Evolutionary conservation across 2,329 filamentous ascomycete species (phyloP), one percentile per base, ranked within the genome.

Genomic region (Phialemonium atrogriseum): DNA sequence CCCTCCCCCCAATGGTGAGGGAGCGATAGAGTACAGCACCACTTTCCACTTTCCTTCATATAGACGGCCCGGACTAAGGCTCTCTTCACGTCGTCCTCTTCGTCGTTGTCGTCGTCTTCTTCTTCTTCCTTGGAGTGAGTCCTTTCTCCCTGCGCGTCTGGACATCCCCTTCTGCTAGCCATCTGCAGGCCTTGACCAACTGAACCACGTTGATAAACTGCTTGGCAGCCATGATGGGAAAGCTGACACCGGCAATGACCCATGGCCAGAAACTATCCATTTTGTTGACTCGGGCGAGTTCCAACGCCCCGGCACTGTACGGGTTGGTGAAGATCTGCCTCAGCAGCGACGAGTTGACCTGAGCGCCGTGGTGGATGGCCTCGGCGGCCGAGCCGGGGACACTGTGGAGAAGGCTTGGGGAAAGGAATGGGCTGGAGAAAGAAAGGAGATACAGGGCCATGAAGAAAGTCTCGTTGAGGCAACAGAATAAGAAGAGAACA

Each of bases 371-470:
- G 48, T 80, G 64, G 42, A 76, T 72, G 27, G 62, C 61, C 19
- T 56, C 61, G 32, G 64, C 66, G 33, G 67, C 66, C 26, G 55
- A 51, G 32, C 69, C 63, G 40, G 77, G 70, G 24, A 77, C 66
- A 10, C 74, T 66, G 47, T 76, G 65, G 40, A 80, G 77, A 32
- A 96, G 80, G 36, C 85, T 85, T 2, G 91, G 89, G 2, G 86
- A 91, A 34, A 96, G 76, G 22, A 79, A 74, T 2, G 89, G 89
- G 35, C 85, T 94, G 36, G 84, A 93, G 70, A 98, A 98, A 49
- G 88, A 95, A 37, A 98, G 80, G 33, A 98, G 82, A 65, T 98
- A 98, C 40, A 98, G 77, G 18, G 86, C 88, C 54, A 98, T 95
- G 70, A 98, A 98, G 72, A 95, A 98, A 43, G 88, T 64, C 62